Percentiles rank a stretch among this genome's conserved stretches.
These are phyloP conservation scores for Digitaria exilis DNA, from an alignment of 202 grass and related monocot genomes.

Conservation along the genomic window DNA sequence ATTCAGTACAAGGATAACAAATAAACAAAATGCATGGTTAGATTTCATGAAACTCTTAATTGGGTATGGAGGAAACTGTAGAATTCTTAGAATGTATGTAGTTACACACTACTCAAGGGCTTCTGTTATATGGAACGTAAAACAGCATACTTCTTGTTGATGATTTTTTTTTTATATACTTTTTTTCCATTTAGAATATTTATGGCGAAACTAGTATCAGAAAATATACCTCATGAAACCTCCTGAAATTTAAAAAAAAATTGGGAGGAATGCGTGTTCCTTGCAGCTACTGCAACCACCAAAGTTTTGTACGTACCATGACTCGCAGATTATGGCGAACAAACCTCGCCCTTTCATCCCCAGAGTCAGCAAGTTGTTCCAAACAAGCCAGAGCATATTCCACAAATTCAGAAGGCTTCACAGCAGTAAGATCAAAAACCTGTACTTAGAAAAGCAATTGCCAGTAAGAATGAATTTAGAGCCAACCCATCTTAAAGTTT, in stretches of 20 bases:
- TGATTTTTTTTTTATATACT: not conserved
- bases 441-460: constrained; percentile 41
- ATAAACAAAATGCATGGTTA: constrained; percentile 5
- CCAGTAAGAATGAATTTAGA: constrained; percentile 37
- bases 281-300: constrained; percentile 7
- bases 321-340: constrained; percentile 79
- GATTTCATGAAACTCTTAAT: not conserved
- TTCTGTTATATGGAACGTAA: constrained; percentile 21
- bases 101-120: not conserved
- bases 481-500: constrained; percentile 33
- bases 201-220: not conserved
- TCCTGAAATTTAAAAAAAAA: constrained; percentile 16
- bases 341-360: constrained; percentile 67
- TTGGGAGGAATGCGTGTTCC: constrained; percentile 1
- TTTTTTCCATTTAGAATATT: constrained; percentile 3
- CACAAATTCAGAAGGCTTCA: constrained; percentile 86
- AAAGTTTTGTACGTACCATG: constrained; percentile 62
- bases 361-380: constrained; percentile 70
- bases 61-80: not conserved
- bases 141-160: constrained; percentile 18
- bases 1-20: not conserved
- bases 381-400: constrained; percentile 77
- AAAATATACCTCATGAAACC: constrained; percentile 12
- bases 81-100: not conserved
- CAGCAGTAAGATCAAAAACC: constrained; percentile 83